phyloP scores from a whole-genome alignment of 495 filamentous ascomycete species.

The Penicillium riverlandense region DNA sequence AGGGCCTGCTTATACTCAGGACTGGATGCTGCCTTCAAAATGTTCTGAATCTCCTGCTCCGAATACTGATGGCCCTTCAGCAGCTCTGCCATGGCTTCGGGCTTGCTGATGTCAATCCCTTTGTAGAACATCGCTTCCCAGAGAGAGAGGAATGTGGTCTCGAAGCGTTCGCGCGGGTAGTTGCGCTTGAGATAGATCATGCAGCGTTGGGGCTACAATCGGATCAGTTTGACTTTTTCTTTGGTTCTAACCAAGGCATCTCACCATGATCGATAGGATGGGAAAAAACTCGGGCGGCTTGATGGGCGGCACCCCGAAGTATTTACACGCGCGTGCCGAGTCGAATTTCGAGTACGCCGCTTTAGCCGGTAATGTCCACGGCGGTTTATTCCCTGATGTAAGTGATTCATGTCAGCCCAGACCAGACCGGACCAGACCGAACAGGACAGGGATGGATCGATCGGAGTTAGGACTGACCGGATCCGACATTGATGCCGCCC shows the following conservation, averaged over 20 bases:
- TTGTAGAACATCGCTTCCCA: conserved; percentile 43
- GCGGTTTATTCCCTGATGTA: conserved; percentile 59
- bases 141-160: conserved; percentile 34
- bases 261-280: conserved; percentile 39
- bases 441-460: too few species aligned
- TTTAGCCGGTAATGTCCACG: conserved; percentile 64
- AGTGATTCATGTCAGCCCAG: background rate
- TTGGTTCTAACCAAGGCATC: background rate
- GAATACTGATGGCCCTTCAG: conserved; percentile 25
- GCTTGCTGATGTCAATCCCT: conserved; percentile 41
- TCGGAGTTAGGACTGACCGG: conserved; percentile 33
- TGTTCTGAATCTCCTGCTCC: conserved; percentile 36
- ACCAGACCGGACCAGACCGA: too few species aligned
- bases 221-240: background rate
- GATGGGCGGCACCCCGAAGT: conserved; percentile 41
- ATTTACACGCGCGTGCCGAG: conserved; percentile 42
- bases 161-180: conserved; percentile 34
- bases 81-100: conserved; percentile 29
- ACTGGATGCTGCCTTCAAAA: conserved; percentile 40
- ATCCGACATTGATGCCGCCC: conserved; percentile 61
- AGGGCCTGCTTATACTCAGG: conserved; percentile 53
- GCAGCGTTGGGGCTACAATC: conserved; percentile 51
- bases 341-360: conserved; percentile 50
- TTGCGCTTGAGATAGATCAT: conserved; percentile 55
- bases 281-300: conserved; percentile 45